Evolutionary conservation across 768 basidiomycete species (phyloP).

Genomic region (Fistulinella prunicolor): DNA sequence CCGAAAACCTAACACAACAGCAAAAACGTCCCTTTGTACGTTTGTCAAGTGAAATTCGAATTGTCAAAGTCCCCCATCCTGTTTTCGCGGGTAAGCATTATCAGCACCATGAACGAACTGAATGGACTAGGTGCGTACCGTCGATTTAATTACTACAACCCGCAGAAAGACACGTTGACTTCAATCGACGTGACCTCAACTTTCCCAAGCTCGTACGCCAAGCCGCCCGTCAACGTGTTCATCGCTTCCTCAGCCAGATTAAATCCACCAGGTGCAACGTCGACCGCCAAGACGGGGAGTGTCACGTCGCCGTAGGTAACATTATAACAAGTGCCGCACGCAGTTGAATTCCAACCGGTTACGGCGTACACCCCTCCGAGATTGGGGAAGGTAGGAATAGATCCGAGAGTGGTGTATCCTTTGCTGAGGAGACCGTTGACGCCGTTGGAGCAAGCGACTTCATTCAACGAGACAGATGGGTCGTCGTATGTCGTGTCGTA

Average conservation of each 20-base stretch:
- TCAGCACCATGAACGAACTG: too few relatives aligned
- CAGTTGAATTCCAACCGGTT: slow-evolving; percentile 26
- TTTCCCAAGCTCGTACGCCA: slow-evolving; percentile 47
- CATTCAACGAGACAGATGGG: slow-evolving; percentile 9
- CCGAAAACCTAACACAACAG: too few relatives aligned
- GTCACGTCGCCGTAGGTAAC: slow-evolving; percentile 25
- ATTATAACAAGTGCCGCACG: slow-evolving; percentile 34
- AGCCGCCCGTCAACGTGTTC: slow-evolving; percentile 47
- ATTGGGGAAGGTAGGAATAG: slow-evolving; percentile 30
- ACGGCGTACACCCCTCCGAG: slow-evolving; percentile 35
- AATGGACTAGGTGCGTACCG: too few relatives aligned
- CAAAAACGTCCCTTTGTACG: background rate
- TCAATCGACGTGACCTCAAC: slow-evolving; percentile 42
- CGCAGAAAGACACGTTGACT: slow-evolving; percentile 47
- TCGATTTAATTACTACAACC: slow-evolving; percentile 25
- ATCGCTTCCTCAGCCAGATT: slow-evolving; percentile 46
- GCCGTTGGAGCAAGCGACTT: slow-evolving; percentile 35
- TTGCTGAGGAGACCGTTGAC: slow-evolving; percentile 28
- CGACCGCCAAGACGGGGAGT: slow-evolving; percentile 29
- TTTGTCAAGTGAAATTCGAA: too few relatives aligned
- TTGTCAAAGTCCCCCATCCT: too few relatives aligned
- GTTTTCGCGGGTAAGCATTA: too few relatives aligned
- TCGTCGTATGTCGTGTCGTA: slow-evolving; percentile 35
- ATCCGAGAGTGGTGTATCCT: slow-evolving; percentile 33
- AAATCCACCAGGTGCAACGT: slow-evolving; percentile 7